A percentile compares a stretch with the other conserved stretches of the same genome.
phyloP scores from a whole-genome alignment of 306 rosid genomes.

The Phaseolus lunatus region DNA sequence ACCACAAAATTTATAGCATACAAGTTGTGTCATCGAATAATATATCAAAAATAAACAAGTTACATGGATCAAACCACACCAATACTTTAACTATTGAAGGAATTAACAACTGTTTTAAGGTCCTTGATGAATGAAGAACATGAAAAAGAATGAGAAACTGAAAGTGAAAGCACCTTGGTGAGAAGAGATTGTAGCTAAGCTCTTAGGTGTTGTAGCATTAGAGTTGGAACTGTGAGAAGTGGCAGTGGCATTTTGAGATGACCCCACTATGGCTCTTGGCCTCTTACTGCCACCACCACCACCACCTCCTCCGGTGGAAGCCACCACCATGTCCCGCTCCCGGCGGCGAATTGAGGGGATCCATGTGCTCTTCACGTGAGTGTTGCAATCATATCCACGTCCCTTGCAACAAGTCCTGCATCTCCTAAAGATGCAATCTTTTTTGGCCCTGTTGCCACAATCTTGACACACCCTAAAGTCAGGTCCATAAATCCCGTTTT shows the following conservation, averaged over 20 bases:
- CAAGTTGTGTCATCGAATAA: background rate
- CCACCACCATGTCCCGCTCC: conserved; percentile 52
- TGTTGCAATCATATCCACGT: conserved; percentile 68
- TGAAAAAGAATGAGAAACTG: background rate
- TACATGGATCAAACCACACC: too few relatives aligned
- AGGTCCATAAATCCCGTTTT: conserved; percentile 49
- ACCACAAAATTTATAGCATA: background rate
- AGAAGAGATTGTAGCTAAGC: conserved; percentile 52
- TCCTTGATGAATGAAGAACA: background rate
- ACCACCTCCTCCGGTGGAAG: background rate
- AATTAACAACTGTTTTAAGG: background rate
- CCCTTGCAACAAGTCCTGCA: conserved; percentile 89
- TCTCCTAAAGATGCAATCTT: conserved; percentile 67
- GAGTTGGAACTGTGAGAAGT: conserved; percentile 69
- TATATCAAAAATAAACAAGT: background rate
- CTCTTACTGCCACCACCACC: conserved; percentile 55
- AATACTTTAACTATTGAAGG: background rate
- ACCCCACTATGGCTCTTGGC: conserved; percentile 50
- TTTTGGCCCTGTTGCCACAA: conserved; percentile 86
- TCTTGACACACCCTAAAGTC: conserved; percentile 67
- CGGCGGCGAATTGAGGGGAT: conserved; percentile 73
- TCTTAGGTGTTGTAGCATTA: conserved; percentile 59
- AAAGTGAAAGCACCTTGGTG: conserved; percentile 60
- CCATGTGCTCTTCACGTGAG: conserved; percentile 94
- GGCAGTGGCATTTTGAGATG: conserved; percentile 52